Conservation (phyloP, 2,329 filamentous ascomycete genomes). For the Aspergillus latus region DNA sequence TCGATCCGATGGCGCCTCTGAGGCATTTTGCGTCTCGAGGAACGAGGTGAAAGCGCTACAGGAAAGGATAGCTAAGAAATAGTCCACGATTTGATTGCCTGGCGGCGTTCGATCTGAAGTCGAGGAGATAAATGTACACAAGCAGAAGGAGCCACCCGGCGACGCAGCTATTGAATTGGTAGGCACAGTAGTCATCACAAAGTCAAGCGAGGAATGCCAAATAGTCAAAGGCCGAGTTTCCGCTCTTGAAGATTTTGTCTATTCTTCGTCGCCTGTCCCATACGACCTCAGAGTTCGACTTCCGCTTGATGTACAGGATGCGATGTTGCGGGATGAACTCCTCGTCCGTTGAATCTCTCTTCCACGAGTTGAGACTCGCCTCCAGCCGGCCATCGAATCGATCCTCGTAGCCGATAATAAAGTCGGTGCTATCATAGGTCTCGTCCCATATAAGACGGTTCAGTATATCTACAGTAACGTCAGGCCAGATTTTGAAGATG, state of each 20-base stretch:
- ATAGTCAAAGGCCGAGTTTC: conserved; percentile 35
- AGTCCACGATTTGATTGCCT: neutral
- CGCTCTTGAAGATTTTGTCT: conserved; percentile 51
- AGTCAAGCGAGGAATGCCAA: conserved; percentile 28
- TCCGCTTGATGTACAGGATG: conserved; percentile 51
- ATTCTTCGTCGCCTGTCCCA: conserved; percentile 53
- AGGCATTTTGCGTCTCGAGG: conserved; percentile 12
- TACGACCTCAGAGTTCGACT: conserved; percentile 41
- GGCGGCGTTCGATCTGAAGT: neutral
- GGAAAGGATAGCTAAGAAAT: conserved; percentile 4
- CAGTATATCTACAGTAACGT: conserved; percentile 41
- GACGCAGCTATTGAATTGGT: neutral
- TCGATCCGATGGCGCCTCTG: conserved; percentile 19
- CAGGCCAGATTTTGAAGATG: neutral
- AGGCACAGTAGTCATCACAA: neutral
- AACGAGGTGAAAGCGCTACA: neutral
- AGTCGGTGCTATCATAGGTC: conserved; percentile 45
- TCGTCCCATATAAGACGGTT: conserved; percentile 54
- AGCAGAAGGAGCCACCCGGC: conserved; percentile 1
- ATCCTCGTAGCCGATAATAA: conserved; percentile 56
- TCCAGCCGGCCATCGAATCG: conserved; percentile 53
- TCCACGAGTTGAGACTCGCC: conserved; percentile 51
- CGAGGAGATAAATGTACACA: neutral
- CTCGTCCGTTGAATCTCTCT: conserved; percentile 54
- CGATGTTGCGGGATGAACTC: conserved; percentile 59